A percentile compares a stretch with the other conserved stretches of the same genome.
Evolutionary conservation across 495 filamentous ascomycete species (phyloP).

Genomic region (Rhypophila decipiens): DNA sequence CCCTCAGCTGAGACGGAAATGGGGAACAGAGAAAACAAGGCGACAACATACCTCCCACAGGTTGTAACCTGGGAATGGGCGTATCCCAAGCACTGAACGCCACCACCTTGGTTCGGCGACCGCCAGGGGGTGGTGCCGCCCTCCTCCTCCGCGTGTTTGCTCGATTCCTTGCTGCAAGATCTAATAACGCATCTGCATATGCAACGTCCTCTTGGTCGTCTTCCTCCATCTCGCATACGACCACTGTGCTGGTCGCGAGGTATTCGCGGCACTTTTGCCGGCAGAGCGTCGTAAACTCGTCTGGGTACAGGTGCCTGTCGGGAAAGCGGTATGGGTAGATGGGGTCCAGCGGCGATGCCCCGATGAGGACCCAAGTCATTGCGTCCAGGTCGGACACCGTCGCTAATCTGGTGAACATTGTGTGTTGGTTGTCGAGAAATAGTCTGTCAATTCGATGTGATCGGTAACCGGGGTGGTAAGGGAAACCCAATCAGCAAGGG

Average conservation of each 20-base stretch:
- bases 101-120: slow-evolving; percentile 9
- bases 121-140: not conserved
- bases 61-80: not conserved
- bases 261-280: slow-evolving; percentile 20
- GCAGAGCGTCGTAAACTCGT: slow-evolving; percentile 19
- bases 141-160: too few relatives aligned
- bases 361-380: slow-evolving; percentile 22
- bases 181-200: too few relatives aligned
- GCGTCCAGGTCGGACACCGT: slow-evolving; percentile 18
- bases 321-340: slow-evolving; percentile 31
- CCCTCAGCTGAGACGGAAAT: too few relatives aligned
- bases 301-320: slow-evolving; percentile 18
- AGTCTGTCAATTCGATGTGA: too few relatives aligned
- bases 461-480: too few relatives aligned
- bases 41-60: not conserved
- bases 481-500: too few relatives aligned
- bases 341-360: slow-evolving; percentile 25
- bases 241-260: slow-evolving; percentile 18
- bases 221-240: slow-evolving; percentile 22
- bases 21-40: too few relatives aligned
- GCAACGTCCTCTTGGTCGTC: too few relatives aligned
- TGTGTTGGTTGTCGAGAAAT: not conserved
- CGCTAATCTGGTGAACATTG: slow-evolving; percentile 17
- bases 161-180: too few relatives aligned
- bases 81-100: slow-evolving; percentile 25